Evolutionary conservation across 306 rosid species (phyloP).

Genomic region (Vicia sativa): DNA sequence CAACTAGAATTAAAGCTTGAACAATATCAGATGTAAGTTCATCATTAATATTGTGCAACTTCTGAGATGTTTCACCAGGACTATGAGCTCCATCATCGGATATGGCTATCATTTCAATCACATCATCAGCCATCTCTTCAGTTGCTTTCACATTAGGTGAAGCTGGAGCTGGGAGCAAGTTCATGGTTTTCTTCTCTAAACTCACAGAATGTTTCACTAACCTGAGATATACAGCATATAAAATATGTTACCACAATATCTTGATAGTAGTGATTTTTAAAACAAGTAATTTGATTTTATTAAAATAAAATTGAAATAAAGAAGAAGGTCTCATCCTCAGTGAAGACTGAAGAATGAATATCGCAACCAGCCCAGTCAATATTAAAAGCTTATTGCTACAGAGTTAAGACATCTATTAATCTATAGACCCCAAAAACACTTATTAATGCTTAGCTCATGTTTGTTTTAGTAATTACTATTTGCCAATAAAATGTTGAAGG

Average conservation of each 20-base stretch:
- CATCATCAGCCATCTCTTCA: slow-evolving; percentile 45
- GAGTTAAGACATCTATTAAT: slow-evolving; percentile 33
- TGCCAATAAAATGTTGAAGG: slow-evolving; percentile 28
- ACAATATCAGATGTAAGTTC: slow-evolving; percentile 36
- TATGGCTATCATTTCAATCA: slow-evolving; percentile 48
- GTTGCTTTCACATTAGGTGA: slow-evolving; percentile 42
- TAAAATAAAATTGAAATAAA: slow-evolving; percentile 25
- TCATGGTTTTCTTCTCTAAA: slow-evolving; percentile 43
- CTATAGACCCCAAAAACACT: slow-evolving; percentile 10
- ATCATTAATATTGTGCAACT: slow-evolving; percentile 35
- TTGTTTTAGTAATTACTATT: slow-evolving; percentile 25
- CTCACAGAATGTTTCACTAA: slow-evolving; percentile 43
- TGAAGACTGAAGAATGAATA: slow-evolving; percentile 26
- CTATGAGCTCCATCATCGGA: slow-evolving; percentile 54
- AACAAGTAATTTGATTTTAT: slow-evolving; percentile 9
- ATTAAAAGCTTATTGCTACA: slow-evolving; percentile 14
- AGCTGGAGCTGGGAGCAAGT: slow-evolving; percentile 39
- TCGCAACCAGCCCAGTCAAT: slow-evolving; percentile 16
- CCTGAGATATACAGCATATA: slow-evolving; percentile 45
- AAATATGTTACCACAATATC: slow-evolving; percentile 27
- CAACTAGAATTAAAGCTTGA: slow-evolving; percentile 73
- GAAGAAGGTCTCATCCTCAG: slow-evolving; percentile 14
- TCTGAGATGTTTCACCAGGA: slow-evolving; percentile 39
- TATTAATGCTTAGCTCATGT: slow-evolving; percentile 24
- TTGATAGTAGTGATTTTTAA: slow-evolving; percentile 35